Base-by-base conservation (phyloP, 2,329 filamentous ascomycete species). In the Hymenoscyphus occultus region DNA sequence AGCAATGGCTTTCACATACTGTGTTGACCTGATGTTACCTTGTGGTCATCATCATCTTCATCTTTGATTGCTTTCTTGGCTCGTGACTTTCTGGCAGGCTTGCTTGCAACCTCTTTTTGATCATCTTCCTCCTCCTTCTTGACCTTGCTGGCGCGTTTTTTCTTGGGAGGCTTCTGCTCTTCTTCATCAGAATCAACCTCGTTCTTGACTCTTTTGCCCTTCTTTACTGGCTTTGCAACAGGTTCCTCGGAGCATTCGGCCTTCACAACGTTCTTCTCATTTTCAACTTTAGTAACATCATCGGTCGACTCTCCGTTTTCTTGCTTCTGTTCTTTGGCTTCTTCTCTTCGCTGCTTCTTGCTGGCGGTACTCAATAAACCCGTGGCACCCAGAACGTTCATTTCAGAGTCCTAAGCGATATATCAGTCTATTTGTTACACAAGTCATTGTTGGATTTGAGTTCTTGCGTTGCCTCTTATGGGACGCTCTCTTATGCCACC, bases 71-170 rank as follows among this genome's bases (percentile, higher is more conserved):
- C 35, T 14, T 68, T 66, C 64, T 65, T 59, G 56, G 62, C 66
- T 70, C 69, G 60, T 62, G 71, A 51, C 48, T 73, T 75, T 63
- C 74, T 74, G 5, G 65, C 60, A 28, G 71, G 60, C 31, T 68
- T 64, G 7, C 32, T 56, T 57, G 59, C 63, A 39, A 66, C 65
- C 39, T 65, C 68, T 10, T 65, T 69, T 5, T 69, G 67, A n/a
- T 64, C 61, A 28, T 66, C 64, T 56, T 66, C 68, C 39, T 68
- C 68, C 56, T 71, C 69, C 13, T 60, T 65, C 58, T 76, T 76
- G 12, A 71, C 65, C 51, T 76, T 76, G 5, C 71, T 64, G 39
- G 58, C 71, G 60, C 76, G 76, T 72, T 80, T 79, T 73, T 80
- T 81, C 19, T 77, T 71, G 48, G 75, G 74, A 12, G 72, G 70